Base-by-base conservation (phyloP, 768 basidiomycete genomes). In the Tulasnella sp. region DNA sequence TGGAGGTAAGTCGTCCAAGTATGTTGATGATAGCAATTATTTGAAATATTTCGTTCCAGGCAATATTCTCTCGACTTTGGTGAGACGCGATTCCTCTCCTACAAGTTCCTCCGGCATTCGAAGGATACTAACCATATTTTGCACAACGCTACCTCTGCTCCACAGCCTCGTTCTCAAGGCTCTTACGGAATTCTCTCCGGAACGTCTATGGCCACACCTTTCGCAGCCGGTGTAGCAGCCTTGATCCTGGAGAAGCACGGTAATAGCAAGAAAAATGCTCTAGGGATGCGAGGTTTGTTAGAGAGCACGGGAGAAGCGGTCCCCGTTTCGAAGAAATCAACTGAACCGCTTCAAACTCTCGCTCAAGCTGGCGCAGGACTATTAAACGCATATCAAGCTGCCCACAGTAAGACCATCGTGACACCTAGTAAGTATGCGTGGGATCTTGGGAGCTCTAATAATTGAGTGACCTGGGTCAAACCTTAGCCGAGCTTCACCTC, bases 301-400 rank as follows among this genome's bases (percentile, higher is more conserved):
- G 79, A 81, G 77, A 81, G 81, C 5, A 81, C 81, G 5, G 55
- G 79, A 15, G 16, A 32, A 15, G 35, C 78, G 32, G 48, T 81
- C 18, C 79, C 75, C 18, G 42, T 69, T 10, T 74, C 67, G 73
- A 37, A 74, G 69, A 80, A 74, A 18, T 70, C 78, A 26, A 74
- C 57, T 1, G 55, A 79, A 11, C 74, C 77, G 15, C 32, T 79
- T 18, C 80, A 81, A 44, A 81, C 81, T 42, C 78, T 80, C 23
- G 74, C 81, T 10, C 76, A 79, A 73, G 77, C 79, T 42, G 81
- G 81, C 13, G 78, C 79, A 23, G 82, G 82, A 29, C 75, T 83
- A 55, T 57, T 86, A 46, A 81, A 85, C 70, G 82, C 83, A 18
- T 85, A 83, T 78, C 81, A 83, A 46, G 84, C 85, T 2, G 80